These are phyloP conservation scores for Candida pseudoglaebosa DNA, from an alignment of 805 yeast species.

Conservation along the genomic window DNA sequence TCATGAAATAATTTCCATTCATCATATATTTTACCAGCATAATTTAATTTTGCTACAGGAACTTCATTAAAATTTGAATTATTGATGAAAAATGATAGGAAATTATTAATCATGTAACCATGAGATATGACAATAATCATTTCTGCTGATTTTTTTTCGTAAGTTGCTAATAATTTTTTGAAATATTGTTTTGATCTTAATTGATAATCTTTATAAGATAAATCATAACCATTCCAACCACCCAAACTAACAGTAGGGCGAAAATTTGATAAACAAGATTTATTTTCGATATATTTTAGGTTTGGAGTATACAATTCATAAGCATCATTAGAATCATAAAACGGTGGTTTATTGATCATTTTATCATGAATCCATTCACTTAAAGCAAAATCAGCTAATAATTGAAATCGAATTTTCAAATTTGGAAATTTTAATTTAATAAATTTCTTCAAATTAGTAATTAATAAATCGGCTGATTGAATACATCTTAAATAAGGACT, in stretches of 20 bases:
- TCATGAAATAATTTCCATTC: constrained; percentile 33
- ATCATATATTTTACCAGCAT: constrained; percentile 21
- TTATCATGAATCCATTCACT: constrained; percentile 45
- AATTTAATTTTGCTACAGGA: constrained; percentile 36
- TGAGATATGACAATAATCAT: constrained; percentile 37
- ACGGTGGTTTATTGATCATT: constrained; percentile 41
- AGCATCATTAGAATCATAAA: constrained; percentile 40
- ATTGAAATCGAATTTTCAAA: constrained; percentile 32
- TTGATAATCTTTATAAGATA: constrained; percentile 38
- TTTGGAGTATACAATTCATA: constrained; percentile 45
- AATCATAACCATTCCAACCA: constrained; percentile 38
- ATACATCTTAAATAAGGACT: constrained; percentile 42
- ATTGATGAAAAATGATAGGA: constrained; percentile 36
- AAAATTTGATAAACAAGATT: constrained; percentile 32
- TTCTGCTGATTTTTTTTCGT: constrained; percentile 34
- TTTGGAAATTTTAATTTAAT: constrained; percentile 22
- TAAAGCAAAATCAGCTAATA: constrained; percentile 42
- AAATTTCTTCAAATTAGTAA: constrained; percentile 23
- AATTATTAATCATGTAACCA: constrained; percentile 38
- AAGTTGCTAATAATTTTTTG: constrained; percentile 39
- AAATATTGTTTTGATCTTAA: constrained; percentile 36
- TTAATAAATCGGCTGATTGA: constrained; percentile 39
- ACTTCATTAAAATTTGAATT: constrained; percentile 44
- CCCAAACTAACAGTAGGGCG: constrained; percentile 42
- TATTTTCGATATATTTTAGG: constrained; percentile 31